Base-by-base conservation (phyloP, 768 basidiomycete genomes). In the Pulveroboletus sp. region DNA sequence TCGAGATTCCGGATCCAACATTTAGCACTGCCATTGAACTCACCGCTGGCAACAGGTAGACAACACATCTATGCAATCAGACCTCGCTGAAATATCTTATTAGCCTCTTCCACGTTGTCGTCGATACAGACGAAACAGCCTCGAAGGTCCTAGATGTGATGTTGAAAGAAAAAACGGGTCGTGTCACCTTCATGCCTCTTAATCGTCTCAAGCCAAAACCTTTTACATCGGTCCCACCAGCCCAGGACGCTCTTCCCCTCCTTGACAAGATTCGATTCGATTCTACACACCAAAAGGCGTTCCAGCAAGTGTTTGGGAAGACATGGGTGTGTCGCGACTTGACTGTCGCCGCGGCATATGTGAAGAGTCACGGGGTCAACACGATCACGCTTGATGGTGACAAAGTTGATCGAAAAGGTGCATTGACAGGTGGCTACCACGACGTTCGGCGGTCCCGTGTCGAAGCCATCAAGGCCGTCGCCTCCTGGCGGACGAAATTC, bases 331-430 rank as follows among this genome's bases (percentile, higher is more conserved):
- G 95, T 66, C 81, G 87, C 39, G 92, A 96, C 65, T 79, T 99
- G 49, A 85, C 86, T 8, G 86, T 93, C 55, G 94, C 93, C 21
- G 90, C 93, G 6, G 89, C 90, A 8, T 98, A 96, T 66, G 92
- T 94, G 43, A 88, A 95, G 67, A 89, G 85, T 59, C 93, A 98
- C 64, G 85, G 85, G 2, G 86, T 98, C 64, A 97, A 95, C 70
- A 93, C 93, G 18, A 98, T 98, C 68, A 99, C 96, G 1, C 80
- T 96, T 35, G 94, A 95, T 57, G 96, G 96, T 43, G 96, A 99
- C 75, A 93, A 92, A 63, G 93, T 95, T 46, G 96, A 99, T 66
- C 81, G 93, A 45, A 97, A 95, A 65, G 96, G 96, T 54, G 84
- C 94, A 2, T 71, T 99, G 42, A 98, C 94, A 0, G 96, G 96